Evolutionary conservation across 345 rosid genomes (phyloP), one percentile per base, ranked within the genome.

Genomic region (Arabidopsis arenosa): DNA sequence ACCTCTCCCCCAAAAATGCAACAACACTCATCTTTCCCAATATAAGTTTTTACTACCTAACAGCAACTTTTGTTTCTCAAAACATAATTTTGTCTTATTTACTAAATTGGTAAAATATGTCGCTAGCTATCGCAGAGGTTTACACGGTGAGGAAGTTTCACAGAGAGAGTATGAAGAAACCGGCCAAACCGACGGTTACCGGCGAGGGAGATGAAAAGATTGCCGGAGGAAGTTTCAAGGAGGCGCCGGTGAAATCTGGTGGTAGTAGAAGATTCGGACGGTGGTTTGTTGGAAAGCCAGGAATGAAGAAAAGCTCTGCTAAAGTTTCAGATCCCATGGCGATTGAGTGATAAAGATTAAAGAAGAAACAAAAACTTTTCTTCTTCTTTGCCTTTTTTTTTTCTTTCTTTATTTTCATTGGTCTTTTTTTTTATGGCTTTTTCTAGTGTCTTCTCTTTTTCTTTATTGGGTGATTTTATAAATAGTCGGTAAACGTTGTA

Each of bases 251-350:
- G 15, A 77, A 77, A 48, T 63, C 61, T 3, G 14, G 39, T 54
- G 80, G 71, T 1, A 4, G 61, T 39, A 56, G 53, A 48, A 71
- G 62, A 47, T 77, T 77, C 45, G 76, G 66, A 54, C 60, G 80
- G 61, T 77, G 66, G 72, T 63, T 77, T 48, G 4, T 23, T 62
- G 70, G 70, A 26, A 76, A 76, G 9, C 43, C 51, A 1, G 75
- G 70, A 7, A 30, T 39, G 62, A 77, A 77, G 67, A 77, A 77
- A 64, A 71, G 17, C 67, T 70, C 80, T 23, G 80, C 80, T 53
- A 76, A 76, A 76, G 80, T 76, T 76, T 63, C 80, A 36, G 80
- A 76, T 45, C 80, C 71, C 52, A 63, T 55, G 80, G 5, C 52
- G 59, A 70, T 70, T 69, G 58, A 76, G 57, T 76, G 45, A 72